A percentile compares a stretch with the other conserved stretches of the same genome.
Evolutionary conservation across 192 early-diverging fungal species (phyloP).

Genomic region (Rhizoclosmatium globosum): DNA sequence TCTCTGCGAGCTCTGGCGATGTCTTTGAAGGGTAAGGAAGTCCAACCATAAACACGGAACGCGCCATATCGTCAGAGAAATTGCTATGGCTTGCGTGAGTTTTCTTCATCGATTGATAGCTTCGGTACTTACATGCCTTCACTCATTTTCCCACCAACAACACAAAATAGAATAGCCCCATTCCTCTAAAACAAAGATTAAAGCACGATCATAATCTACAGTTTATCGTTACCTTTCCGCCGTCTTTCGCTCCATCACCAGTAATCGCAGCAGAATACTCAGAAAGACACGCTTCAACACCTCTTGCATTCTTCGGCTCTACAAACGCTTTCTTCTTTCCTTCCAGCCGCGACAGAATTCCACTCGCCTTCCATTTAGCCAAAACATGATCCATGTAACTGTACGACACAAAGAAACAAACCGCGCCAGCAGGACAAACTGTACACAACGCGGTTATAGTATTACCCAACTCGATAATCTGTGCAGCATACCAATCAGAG

Average conservation of each 20-base stretch:
- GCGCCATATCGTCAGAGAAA: conserved; percentile 85
- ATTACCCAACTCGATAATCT: conserved; percentile 77
- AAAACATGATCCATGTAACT: conserved; percentile 72
- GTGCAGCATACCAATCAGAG: not conserved
- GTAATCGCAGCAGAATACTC: conserved; percentile 60
- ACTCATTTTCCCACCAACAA: conserved; percentile 91
- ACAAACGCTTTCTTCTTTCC: conserved; percentile 76
- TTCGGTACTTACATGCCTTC: conserved; percentile 79
- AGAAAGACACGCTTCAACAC: conserved; percentile 65
- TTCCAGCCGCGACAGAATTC: conserved; percentile 58
- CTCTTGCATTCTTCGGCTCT: conserved; percentile 65
- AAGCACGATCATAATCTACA: not conserved
- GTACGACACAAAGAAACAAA: conserved; percentile 90
- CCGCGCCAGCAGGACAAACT: conserved; percentile 84
- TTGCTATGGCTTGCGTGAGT: conserved; percentile 32
- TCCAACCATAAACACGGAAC: conserved; percentile 88
- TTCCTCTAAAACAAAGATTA: conserved; percentile 34
- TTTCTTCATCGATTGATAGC: conserved; percentile 2
- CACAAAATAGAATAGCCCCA: conserved; percentile 84
- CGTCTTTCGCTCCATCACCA: not conserved
- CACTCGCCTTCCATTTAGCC: conserved; percentile 57
- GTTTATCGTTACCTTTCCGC: conserved; percentile 1
- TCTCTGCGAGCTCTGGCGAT: conserved; percentile 80
- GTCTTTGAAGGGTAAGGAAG: conserved; percentile 85
- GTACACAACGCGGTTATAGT: conserved; percentile 74